Percentiles rank a stretch among this genome's conserved stretches.
Evolutionary conservation across 2,329 filamentous ascomycete species (phyloP).

Genomic region (Apiospora hydei): DNA sequence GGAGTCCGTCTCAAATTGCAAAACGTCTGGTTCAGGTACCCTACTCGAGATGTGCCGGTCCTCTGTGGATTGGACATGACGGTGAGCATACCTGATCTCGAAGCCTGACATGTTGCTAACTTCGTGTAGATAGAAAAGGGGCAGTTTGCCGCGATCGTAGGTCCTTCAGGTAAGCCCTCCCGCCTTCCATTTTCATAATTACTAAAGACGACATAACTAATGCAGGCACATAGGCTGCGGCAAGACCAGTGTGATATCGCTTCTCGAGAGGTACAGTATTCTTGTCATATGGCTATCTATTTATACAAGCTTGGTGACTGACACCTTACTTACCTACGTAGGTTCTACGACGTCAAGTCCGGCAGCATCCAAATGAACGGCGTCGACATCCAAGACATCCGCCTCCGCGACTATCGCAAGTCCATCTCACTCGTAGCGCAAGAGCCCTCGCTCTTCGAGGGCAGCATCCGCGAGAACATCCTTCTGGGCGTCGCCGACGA

Average conservation of each 20-base stretch:
- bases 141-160: constrained; percentile 75
- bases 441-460: constrained; percentile 63
- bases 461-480: constrained; percentile 63
- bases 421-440: constrained; percentile 64
- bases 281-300: constrained; percentile 67
- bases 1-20: constrained; percentile 64
- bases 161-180: constrained; percentile 61
- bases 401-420: constrained; percentile 55
- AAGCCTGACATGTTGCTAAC: constrained; percentile 26
- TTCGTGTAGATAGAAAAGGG: constrained; percentile 62
- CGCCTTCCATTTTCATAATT: neutral
- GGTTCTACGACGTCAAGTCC: constrained; percentile 59
- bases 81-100: constrained; percentile 31
- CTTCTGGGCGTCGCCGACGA: constrained; percentile 62
- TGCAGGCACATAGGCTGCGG: constrained; percentile 54
- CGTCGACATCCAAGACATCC: constrained; percentile 51
- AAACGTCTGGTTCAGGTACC: constrained; percentile 67
- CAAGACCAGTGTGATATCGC: constrained; percentile 74
- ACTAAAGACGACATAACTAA: constrained; percentile 28
- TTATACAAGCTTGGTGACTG: constrained; percentile 59
- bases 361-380: constrained; percentile 61
- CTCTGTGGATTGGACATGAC: constrained; percentile 68
- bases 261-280: constrained; percentile 65
- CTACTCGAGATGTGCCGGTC: constrained; percentile 62
- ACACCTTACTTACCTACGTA: constrained; percentile 73